Evolutionary conservation across 2,329 filamentous ascomycete genomes (phyloP).

Genomic region (Penicillium paneum): DNA sequence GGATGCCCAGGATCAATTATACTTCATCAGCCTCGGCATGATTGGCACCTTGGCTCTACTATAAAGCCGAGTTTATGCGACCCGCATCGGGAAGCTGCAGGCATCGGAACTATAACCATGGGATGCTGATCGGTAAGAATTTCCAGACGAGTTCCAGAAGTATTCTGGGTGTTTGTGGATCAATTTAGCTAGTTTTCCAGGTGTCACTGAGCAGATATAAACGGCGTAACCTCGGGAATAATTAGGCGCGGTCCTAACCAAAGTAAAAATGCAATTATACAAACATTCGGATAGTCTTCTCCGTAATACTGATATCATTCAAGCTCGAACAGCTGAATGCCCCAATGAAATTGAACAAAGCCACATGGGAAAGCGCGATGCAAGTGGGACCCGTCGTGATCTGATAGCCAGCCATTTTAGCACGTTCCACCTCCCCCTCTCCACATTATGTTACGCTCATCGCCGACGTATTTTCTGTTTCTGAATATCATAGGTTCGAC

Average conservation of each 20-base stretch:
- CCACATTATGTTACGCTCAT: conserved; percentile 12
- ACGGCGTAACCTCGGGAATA: not conserved
- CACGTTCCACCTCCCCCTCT: conserved; percentile 17
- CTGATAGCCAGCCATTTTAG: conserved; percentile 24
- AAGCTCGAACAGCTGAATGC: not conserved
- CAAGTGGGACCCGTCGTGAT: conserved; percentile 12
- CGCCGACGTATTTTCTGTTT: not conserved
- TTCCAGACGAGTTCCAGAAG: conserved; percentile 15
- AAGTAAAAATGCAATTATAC: not conserved
- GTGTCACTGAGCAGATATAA: not conserved
- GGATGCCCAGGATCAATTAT: not conserved
- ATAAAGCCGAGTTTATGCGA: conserved; percentile 1
- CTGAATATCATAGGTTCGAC: conserved; percentile 1
- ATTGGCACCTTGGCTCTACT: not conserved
- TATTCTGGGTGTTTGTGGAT: not conserved
- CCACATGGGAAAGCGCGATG: conserved; percentile 21
- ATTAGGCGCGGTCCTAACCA: not conserved
- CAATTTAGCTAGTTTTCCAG: not conserved
- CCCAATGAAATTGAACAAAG: conserved; percentile 6
- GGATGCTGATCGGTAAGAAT: conserved; percentile 10
- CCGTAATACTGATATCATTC: no score
- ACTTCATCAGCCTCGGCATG: conserved; percentile 42
- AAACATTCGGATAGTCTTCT: not conserved
- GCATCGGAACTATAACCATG: conserved; percentile 16
- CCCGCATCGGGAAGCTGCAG: not conserved